Evolutionary conservation across 2,329 filamentous ascomycete genomes (phyloP), one percentile per base, ranked within the genome.

Genomic region (Onygenales sp.): DNA sequence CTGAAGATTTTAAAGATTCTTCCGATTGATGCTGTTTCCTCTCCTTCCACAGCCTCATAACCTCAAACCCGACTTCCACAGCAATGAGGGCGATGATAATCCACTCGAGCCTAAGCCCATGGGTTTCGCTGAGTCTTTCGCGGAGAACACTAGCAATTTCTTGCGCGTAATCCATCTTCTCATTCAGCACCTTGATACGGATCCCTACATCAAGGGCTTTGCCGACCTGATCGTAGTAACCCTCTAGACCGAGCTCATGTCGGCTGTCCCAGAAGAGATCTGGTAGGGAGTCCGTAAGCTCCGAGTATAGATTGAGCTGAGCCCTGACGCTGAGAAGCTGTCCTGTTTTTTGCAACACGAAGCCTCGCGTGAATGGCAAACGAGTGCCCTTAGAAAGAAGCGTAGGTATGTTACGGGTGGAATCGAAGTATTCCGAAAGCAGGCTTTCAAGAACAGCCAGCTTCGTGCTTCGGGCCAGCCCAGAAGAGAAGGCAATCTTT

Each of bases 111-210:
- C 88, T 79, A 33, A 91, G 82, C 13, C 88, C 87, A 65, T 97
- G 90, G 67, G 88, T 89, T 75, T 97, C 91, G 65, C 87, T 94
- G 52, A 94, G 78, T 66, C 91, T 84, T 68, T 96, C 89, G 54
- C 93, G 79, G 56, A 97, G 73, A 13, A 97, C 91, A 51, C 79
- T 88, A 6, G 93, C 90, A 67, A 96, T 96, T 69, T 97, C 92
- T 64, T 93, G 88, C 1, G 92, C 93, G 67, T 98, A 97, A 65
- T 95, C 92, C 82, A 98, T 94, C 74, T 95, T 95, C 73, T 95
- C 88, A 68, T 98, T 98, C 61, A 97, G 73, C 14, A 88, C 84
- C 63, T 87, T 88, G 72, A 97, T 97, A 49, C 93, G 81, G 31
- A 93, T 88, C 36, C 88, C 87, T 27, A 97, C 91, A 69, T 97